Conservation (phyloP, 2,329 filamentous ascomycete genomes). For the Davidsoniella australis region DNA sequence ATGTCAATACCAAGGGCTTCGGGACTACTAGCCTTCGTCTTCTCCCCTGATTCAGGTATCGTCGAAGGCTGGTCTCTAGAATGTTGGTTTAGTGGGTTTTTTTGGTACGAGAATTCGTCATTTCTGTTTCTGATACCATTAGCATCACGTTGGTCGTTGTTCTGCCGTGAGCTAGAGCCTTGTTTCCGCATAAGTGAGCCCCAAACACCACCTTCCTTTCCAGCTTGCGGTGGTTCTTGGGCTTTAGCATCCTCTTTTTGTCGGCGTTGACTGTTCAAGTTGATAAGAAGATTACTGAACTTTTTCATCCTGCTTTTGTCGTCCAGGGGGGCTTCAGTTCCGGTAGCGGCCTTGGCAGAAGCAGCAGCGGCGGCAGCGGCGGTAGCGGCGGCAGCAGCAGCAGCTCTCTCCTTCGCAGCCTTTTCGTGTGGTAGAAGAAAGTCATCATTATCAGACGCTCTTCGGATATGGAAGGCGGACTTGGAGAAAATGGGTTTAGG, state of each 20-base stretch:
- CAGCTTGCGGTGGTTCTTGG: background rate
- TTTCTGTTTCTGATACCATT: background rate
- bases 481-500: background rate
- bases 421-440: conserved; percentile 9
- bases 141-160: background rate
- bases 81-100: no score
- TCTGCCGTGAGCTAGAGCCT: background rate
- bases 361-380: background rate
- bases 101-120: background rate
- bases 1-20: conserved; percentile 9
- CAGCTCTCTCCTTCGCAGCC: background rate
- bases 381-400: background rate
- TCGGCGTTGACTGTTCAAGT: conserved; percentile 4
- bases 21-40: background rate
- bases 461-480: conserved; percentile 8
- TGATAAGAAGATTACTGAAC: conserved; percentile 8
- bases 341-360: background rate
- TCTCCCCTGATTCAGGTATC: background rate
- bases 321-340: background rate
- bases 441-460: background rate
- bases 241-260: conserved; percentile 2
- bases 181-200: conserved; percentile 5
- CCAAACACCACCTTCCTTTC: conserved; percentile 6
- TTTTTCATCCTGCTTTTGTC: conserved; percentile 4
- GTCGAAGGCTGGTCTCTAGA: background rate